Percentiles rank a stretch among this genome's conserved stretches.
These are phyloP conservation scores for Fraxinus nigra DNA, from an alignment of 305 asterid genomes.

Conservation along the genomic window DNA sequence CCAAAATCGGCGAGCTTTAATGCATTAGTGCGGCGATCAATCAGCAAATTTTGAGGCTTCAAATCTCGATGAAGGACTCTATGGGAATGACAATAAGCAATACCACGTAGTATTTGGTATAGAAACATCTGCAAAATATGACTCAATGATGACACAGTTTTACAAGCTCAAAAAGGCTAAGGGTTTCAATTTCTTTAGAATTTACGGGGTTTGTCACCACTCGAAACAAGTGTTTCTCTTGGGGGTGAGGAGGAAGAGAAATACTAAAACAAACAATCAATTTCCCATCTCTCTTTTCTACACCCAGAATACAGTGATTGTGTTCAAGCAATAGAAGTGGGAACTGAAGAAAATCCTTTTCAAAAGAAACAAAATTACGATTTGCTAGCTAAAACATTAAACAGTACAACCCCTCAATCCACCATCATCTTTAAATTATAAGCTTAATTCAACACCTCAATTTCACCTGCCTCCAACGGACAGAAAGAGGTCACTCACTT, in stretches of 20 bases:
- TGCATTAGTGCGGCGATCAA: conserved; percentile 88
- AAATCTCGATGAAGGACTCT: conserved; percentile 95
- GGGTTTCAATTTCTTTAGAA: not conserved
- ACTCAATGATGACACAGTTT: conserved; percentile 20
- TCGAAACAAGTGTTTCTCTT: not conserved
- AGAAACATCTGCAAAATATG: conserved; percentile 63
- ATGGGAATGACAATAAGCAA: conserved; percentile 93
- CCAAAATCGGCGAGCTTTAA: conserved; percentile 98
- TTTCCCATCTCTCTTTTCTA: not conserved
- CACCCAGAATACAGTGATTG: conserved; percentile 14
- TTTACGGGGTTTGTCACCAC: not conserved
- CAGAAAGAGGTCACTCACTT: conserved; percentile 55
- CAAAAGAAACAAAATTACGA: not conserved
- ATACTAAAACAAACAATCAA: not conserved
- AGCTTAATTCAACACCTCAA: not conserved
- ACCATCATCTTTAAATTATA: not conserved
- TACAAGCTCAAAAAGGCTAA: not conserved
- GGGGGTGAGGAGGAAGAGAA: not conserved
- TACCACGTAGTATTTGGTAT: conserved; percentile 89
- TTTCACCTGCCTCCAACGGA: conserved; percentile 12
- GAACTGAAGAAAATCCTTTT: not conserved
- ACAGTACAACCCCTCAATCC: not conserved
- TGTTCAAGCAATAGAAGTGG: conserved; percentile 4
- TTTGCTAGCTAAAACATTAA: conserved; percentile 8
- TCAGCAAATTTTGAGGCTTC: conserved; percentile 98